Evolutionary conservation across 768 basidiomycete genomes (phyloP).

Genomic region (Aureoboletus auriporus): DNA sequence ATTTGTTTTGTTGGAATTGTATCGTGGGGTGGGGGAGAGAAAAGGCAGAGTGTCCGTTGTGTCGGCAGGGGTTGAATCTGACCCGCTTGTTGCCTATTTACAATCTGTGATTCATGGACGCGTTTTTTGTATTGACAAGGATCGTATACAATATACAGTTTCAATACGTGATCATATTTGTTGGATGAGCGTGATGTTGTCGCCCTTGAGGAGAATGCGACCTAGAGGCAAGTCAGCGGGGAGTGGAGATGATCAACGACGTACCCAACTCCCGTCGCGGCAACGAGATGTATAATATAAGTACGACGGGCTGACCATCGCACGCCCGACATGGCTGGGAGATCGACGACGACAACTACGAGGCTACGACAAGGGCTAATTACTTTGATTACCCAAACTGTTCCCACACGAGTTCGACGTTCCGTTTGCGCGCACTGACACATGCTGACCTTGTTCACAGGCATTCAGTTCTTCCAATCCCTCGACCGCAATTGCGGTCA

Average conservation of each 20-base stretch:
- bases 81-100: slow-evolving; percentile 74
- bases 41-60: slow-evolving; percentile 88
- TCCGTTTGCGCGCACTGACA: no score
- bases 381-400: slow-evolving; percentile 14
- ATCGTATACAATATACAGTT: slow-evolving; percentile 16
- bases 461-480: slow-evolving; percentile 75
- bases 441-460: slow-evolving; percentile 30
- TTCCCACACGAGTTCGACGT: slow-evolving; percentile 17
- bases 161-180: slow-evolving; percentile 46
- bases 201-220: slow-evolving; percentile 93
- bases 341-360: slow-evolving; percentile 7
- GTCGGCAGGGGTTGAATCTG: slow-evolving; percentile 71
- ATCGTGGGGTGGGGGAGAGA: no score
- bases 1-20: no score
- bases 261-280: slow-evolving; percentile 80
- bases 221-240: slow-evolving; percentile 43
- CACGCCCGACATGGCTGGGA: slow-evolving; percentile 77
- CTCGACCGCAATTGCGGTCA: slow-evolving; percentile 96
- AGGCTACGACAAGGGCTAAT: slow-evolving; percentile 1
- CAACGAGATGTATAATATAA: slow-evolving; percentile 30
- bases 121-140: slow-evolving; percentile 1
- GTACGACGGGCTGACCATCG: slow-evolving; percentile 99
- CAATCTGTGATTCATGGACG: slow-evolving; percentile 56
- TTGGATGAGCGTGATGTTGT: slow-evolving; percentile 98
- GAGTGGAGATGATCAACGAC: slow-evolving; percentile 20